A percentile compares a stretch with the other conserved stretches of the same genome.
These are phyloP conservation scores for Rasamsonia emersonii DNA, from an alignment of 2,329 filamentous ascomycete genomes.

Conservation along the genomic window DNA sequence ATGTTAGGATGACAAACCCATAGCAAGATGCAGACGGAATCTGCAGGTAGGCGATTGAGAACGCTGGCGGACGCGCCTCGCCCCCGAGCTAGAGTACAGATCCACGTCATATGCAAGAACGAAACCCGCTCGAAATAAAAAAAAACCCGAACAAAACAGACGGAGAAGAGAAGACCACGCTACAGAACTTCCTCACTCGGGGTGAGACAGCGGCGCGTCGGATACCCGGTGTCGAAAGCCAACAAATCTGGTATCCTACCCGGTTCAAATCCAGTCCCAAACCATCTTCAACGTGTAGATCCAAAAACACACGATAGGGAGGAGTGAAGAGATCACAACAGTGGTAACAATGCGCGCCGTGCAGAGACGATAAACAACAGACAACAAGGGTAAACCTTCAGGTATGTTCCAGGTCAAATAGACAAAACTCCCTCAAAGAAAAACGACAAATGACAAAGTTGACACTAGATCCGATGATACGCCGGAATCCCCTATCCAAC, in stretches of 20 bases:
- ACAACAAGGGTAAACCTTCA: constrained; percentile 13
- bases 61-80: not conserved
- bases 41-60: not conserved
- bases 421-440: constrained; percentile 8
- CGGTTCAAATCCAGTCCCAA: too few species aligned
- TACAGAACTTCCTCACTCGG: not conserved
- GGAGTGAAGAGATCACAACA: constrained; percentile 7
- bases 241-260: not conserved
- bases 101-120: not conserved
- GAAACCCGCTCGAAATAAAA: not conserved
- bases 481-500: constrained; percentile 7
- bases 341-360: constrained; percentile 3
- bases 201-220: not conserved
- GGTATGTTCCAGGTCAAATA: constrained; percentile 16
- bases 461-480: constrained; percentile 9
- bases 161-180: not conserved
- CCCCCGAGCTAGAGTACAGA: not conserved
- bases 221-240: not conserved
- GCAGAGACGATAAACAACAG: constrained; percentile 8
- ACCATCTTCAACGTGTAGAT: too few species aligned
- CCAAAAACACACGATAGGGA: constrained; percentile 4
- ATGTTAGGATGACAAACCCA: not conserved
- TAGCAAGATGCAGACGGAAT: not conserved
- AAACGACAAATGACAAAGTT: constrained; percentile 4
- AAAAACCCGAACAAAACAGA: not conserved